These are phyloP conservation scores for Geosmithia morbida DNA, from an alignment of 2,329 filamentous ascomycete species.

Conservation along the genomic window DNA sequence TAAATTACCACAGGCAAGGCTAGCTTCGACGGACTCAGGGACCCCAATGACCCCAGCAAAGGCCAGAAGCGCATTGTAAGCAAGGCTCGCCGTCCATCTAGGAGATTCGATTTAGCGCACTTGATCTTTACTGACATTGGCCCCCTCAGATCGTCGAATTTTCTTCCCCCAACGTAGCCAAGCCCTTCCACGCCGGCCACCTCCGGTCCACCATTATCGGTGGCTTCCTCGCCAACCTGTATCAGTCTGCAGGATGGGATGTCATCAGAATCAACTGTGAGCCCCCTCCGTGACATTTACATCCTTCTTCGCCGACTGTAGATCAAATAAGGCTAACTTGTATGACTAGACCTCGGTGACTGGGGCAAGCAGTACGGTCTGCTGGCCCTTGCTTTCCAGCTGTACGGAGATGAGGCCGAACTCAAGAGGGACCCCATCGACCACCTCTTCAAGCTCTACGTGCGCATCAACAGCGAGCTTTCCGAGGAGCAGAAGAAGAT, in stretches of 20 bases:
- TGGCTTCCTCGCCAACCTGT: constrained; percentile 60
- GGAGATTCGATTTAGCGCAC: not conserved
- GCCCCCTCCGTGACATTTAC: not conserved
- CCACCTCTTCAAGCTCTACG: constrained; percentile 71
- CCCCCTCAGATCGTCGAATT: constrained; percentile 56
- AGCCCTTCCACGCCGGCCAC: constrained; percentile 70
- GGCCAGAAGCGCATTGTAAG: constrained; percentile 43
- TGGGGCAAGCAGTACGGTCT: constrained; percentile 71
- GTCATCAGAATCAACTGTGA: constrained; percentile 52
- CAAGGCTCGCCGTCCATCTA: not conserved
- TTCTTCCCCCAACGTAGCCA: constrained; percentile 75
- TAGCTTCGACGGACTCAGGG: constrained; percentile 41
- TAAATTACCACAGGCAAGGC: constrained; percentile 40
- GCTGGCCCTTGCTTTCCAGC: constrained; percentile 59
- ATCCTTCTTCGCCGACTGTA: too few relatives aligned
- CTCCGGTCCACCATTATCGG: constrained; percentile 68
- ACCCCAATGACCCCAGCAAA: constrained; percentile 43
- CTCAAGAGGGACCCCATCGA: constrained; percentile 63
- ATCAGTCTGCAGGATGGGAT: constrained; percentile 58
- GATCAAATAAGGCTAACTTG: not conserved
- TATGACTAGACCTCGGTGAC: constrained; percentile 49
- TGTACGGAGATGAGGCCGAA: constrained; percentile 60
- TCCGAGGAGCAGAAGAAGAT: constrained; percentile 52
- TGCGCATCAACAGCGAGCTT: constrained; percentile 58
- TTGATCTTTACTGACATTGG: not conserved